Percentiles rank a stretch among this genome's conserved stretches.
Evolutionary conservation across 2,329 filamentous ascomycete genomes (phyloP).

Genomic region (Botrytis fabae): DNA sequence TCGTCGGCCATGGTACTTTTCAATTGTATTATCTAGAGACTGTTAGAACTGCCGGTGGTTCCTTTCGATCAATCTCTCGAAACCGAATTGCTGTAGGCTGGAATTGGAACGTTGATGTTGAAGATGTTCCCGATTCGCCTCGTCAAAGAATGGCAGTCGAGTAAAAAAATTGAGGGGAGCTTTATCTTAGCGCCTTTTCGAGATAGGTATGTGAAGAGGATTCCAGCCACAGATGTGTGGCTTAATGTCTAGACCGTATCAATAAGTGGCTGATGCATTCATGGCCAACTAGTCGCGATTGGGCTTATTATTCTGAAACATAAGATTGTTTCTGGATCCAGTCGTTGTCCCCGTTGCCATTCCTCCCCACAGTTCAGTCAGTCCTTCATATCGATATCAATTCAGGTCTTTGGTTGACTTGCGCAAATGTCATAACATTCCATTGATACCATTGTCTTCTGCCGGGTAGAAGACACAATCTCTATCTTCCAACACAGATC

Average conservation of each 20-base stretch:
- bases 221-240: constrained; percentile 14
- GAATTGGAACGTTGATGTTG: not conserved
- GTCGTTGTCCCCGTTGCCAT: constrained; percentile 1
- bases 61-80: not conserved
- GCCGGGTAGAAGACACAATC: not conserved
- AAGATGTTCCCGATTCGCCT: constrained; percentile 2
- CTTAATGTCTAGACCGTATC: not conserved
- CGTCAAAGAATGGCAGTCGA: not conserved
- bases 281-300: not conserved
- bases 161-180: constrained; percentile 22
- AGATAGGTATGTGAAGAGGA: no score
- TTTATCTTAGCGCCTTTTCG: constrained; percentile 37
- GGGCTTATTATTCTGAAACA: constrained; percentile 10
- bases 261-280: not conserved
- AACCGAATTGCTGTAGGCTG: not conserved
- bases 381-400: not conserved
- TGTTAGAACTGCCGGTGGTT: no score
- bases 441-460: not conserved
- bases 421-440: not conserved
- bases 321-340: constrained; percentile 9
- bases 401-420: not conserved
- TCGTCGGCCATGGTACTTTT: constrained; percentile 30
- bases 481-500: not conserved
- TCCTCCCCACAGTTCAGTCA: not conserved
- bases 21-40: not conserved